Conservation (phyloP, 2,329 filamentous ascomycete genomes). For the Hypomyces perniciosus region DNA sequence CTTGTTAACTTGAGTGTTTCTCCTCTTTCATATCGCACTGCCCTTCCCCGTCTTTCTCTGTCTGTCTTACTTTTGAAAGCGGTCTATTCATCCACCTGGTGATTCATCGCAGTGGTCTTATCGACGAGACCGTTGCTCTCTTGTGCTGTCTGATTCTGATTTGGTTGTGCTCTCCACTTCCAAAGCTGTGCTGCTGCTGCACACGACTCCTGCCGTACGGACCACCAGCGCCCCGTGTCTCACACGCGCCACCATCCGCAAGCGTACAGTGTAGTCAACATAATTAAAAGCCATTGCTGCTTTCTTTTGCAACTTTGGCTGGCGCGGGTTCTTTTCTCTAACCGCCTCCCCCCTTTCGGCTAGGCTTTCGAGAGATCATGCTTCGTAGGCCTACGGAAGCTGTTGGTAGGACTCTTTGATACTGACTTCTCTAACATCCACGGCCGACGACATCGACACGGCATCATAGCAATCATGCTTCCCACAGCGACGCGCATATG, state of each 20-base stretch:
- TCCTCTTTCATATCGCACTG: background rate
- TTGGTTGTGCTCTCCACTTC: background rate
- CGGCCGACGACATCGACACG: slow-evolving; percentile 3
- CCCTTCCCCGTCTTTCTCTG: background rate
- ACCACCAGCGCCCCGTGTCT: background rate
- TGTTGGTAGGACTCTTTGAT: slow-evolving; percentile 16
- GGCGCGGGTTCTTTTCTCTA: background rate
- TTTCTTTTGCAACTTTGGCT: slow-evolving; percentile 7
- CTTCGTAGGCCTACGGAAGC: slow-evolving; percentile 13
- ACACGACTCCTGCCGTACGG: background rate
- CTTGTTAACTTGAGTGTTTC: background rate
- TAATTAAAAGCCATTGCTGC: slow-evolving; percentile 3
- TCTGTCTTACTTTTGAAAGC: background rate
- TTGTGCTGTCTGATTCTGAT: background rate
- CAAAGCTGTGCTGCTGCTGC: background rate
- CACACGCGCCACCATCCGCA: slow-evolving; percentile 4
- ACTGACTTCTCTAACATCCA: slow-evolving; percentile 7
- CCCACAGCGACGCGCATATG: slow-evolving; percentile 27
- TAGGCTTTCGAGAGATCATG: slow-evolving; percentile 14
- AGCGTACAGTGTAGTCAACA: background rate
- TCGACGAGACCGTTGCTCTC: slow-evolving; percentile 8
- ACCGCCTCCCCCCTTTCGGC: background rate
- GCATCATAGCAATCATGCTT: slow-evolving; percentile 26
- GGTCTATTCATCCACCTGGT: too few species aligned
- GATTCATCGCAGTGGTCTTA: background rate